A percentile compares a stretch with the other conserved stretches of the same genome.
Conservation (phyloP, 2,329 filamentous ascomycete genomes). For the Ascocoryne sarcoides region DNA sequence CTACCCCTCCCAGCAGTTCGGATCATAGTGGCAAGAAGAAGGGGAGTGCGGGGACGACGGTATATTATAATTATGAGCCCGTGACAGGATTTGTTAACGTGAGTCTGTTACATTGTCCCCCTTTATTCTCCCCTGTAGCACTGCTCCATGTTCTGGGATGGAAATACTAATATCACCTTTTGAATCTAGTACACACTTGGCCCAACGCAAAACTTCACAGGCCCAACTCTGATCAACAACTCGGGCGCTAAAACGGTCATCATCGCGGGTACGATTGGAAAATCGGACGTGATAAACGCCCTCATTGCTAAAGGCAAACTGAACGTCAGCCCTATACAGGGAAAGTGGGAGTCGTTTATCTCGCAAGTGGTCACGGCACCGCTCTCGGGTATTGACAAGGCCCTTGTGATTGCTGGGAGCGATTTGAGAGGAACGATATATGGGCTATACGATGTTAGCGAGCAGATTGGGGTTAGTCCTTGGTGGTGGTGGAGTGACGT, state of each 20-base stretch:
- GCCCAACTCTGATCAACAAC: constrained; percentile 31
- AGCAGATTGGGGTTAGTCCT: constrained; percentile 65
- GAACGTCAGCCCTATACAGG: constrained; percentile 46
- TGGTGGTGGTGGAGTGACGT: constrained; percentile 52
- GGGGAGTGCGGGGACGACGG: constrained; percentile 11
- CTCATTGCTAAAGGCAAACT: constrained; percentile 48
- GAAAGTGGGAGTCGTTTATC: constrained; percentile 62
- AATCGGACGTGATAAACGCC: constrained; percentile 51
- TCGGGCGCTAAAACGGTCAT: constrained; percentile 43
- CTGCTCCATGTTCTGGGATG: too few species aligned
- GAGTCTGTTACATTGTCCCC: constrained; percentile 8
- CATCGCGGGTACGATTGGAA: constrained; percentile 60
- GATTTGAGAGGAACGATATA: constrained; percentile 60
- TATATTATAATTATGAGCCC: constrained; percentile 22
- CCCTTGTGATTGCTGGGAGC: constrained; percentile 59
- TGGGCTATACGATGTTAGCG: constrained; percentile 61
- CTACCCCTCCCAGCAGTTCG: constrained; percentile 3
- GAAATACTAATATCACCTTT: too few species aligned
- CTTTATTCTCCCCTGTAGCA: background rate
- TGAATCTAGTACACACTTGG: constrained; percentile 36
- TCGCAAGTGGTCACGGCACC: constrained; percentile 50
- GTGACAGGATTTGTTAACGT: constrained; percentile 23
- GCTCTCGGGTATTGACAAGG: constrained; percentile 44
- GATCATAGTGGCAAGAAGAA: constrained; percentile 12
- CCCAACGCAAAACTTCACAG: constrained; percentile 34